Evolutionary conservation across 2,329 filamentous ascomycete species (phyloP).

Genomic region (Dothideomycetes sp.): DNA sequence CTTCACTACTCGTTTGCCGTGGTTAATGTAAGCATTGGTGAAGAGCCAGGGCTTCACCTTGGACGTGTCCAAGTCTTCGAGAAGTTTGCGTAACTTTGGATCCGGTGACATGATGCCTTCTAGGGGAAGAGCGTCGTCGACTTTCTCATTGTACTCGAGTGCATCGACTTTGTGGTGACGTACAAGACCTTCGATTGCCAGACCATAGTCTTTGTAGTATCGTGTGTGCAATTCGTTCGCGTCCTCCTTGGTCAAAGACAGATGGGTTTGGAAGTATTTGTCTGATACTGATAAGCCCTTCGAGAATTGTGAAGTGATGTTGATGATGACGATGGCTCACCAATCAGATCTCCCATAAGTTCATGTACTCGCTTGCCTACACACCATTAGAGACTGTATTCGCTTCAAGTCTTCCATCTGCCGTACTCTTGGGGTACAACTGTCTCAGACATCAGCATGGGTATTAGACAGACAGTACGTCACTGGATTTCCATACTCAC

Average conservation of each 20-base stretch:
- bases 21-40: conserved; percentile 90
- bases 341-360: conserved; percentile 78
- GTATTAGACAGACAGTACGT: too few relatives aligned
- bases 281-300: conserved; percentile 30
- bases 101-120: conserved; percentile 76
- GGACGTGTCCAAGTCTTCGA: conserved; percentile 70
- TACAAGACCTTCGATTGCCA: conserved; percentile 93
- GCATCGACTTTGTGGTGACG: conserved; percentile 92
- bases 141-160: conserved; percentile 85
- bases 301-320: conserved; percentile 43
- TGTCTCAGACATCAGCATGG: conserved; percentile 21
- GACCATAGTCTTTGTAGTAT: conserved; percentile 91
- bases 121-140: conserved; percentile 88
- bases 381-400: not conserved
- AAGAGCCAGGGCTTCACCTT: conserved; percentile 90
- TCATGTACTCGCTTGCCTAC: conserved; percentile 63
- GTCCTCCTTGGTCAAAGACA: conserved; percentile 64
- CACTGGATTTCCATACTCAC: conserved; percentile 43
- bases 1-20: conserved; percentile 71
- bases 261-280: conserved; percentile 56
- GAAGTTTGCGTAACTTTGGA: conserved; percentile 60
- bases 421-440: conserved; percentile 76
- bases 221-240: conserved; percentile 78
- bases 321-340: conserved; percentile 54
- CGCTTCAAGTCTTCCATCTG: conserved; percentile 37